phyloP scores from a whole-genome alignment of 2,329 filamentous ascomycete genomes.

The Colletotrichum sp. region DNA sequence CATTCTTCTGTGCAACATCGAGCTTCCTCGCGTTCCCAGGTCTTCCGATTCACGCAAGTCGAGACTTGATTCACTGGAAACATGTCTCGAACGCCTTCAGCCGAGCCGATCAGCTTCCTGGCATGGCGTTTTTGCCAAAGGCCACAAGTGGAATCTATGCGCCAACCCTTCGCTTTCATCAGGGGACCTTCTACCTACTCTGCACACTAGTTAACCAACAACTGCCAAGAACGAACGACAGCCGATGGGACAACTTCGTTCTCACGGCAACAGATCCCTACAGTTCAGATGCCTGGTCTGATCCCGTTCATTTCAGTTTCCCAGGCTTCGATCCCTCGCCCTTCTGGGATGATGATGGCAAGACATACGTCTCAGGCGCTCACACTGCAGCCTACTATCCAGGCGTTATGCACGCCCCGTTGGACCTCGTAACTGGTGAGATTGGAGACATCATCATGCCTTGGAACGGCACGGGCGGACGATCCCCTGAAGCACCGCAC shows the following conservation, averaged over 20 bases:
- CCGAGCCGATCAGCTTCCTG: conserved; percentile 45
- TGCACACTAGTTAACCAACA: conserved; percentile 31
- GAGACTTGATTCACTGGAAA: conserved; percentile 55
- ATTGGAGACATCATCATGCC: conserved; percentile 42
- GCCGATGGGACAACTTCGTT: conserved; percentile 19
- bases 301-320: conserved; percentile 28
- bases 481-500: conserved; percentile 57
- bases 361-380: conserved; percentile 51
- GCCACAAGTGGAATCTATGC: conserved; percentile 51
- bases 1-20: conserved; percentile 56
- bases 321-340: conserved; percentile 50
- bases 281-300: conserved; percentile 27
- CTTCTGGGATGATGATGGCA: conserved; percentile 62
- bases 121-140: conserved; percentile 29
- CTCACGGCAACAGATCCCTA: conserved; percentile 24
- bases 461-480: conserved; percentile 53
- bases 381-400: conserved; percentile 27
- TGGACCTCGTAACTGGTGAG: conserved; percentile 44
- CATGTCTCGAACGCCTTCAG: conserved; percentile 44
- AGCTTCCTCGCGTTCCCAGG: conserved; percentile 59
- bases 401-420: conserved; percentile 43
- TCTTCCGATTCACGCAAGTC: conserved; percentile 57
- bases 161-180: conserved; percentile 46
- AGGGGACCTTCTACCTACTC: conserved; percentile 49
- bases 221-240: background rate